Conservation (phyloP, 2,329 filamentous ascomycete genomes). For the Lachnellula occidentalis region DNA sequence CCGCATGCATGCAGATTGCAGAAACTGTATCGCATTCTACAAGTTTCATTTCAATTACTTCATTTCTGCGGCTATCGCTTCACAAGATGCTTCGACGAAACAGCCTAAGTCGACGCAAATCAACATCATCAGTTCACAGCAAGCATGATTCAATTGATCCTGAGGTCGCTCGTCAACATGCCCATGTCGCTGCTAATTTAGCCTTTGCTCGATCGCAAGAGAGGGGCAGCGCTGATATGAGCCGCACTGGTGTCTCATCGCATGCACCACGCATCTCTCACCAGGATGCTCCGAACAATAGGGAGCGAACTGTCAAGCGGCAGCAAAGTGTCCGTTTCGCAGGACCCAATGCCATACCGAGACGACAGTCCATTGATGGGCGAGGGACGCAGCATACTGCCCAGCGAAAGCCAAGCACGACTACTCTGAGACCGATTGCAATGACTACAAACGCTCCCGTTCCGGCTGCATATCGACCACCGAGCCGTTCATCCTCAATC, state of each 20-base stretch:
- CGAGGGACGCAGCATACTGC: constrained; percentile 16
- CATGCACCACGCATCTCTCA: constrained; percentile 14
- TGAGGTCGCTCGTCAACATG: constrained; percentile 49
- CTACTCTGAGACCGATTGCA: constrained; percentile 22
- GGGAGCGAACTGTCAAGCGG: constrained; percentile 31
- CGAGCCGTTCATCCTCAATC: constrained; percentile 29
- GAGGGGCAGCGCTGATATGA: constrained; percentile 34
- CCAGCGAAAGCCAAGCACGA: constrained; percentile 14
- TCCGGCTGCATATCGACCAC: constrained; percentile 27
- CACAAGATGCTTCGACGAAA: constrained; percentile 32
- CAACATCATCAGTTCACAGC: constrained; percentile 44
- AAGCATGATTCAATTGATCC: constrained; percentile 46
- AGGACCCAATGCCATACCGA: constrained; percentile 25
- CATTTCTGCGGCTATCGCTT: constrained; percentile 17
- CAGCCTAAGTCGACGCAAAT: constrained; percentile 49
- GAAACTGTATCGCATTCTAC: constrained; percentile 27
- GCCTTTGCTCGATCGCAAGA: constrained; percentile 52
- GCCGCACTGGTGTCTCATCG: constrained; percentile 26
- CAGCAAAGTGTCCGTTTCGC: constrained; percentile 51
- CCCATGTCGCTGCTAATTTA: constrained; percentile 55
- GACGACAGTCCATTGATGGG: constrained; percentile 20
- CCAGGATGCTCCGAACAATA: constrained; percentile 21
- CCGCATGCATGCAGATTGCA: constrained; percentile 18
- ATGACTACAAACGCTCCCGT: constrained; percentile 27
- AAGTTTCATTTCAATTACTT: constrained; percentile 25